Percentiles rank a stretch among this genome's conserved stretches.
phyloP scores from a whole-genome alignment of 1,139 yeast species.

The Kodamaea anthophila region DNA sequence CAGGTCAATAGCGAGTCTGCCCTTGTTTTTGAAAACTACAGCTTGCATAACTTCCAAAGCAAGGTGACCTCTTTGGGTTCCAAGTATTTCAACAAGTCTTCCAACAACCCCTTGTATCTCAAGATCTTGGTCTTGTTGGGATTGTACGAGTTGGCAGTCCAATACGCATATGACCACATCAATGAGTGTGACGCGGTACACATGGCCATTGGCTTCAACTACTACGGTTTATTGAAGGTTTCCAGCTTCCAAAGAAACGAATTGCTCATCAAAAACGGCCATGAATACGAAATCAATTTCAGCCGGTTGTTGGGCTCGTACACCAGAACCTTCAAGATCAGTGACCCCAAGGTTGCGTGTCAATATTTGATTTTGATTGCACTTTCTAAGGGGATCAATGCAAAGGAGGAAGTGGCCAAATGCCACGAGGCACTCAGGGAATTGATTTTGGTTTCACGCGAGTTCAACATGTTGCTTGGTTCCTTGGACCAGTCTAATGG shows the following conservation, averaged over 20 bases:
- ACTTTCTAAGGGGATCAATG: conserved; percentile 36
- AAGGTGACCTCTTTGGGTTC: conserved; percentile 70
- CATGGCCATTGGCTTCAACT: conserved; percentile 74
- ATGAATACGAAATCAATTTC: conserved; percentile 46
- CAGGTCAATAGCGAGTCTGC: conserved; percentile 29
- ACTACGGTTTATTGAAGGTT: conserved; percentile 65
- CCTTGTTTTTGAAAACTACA: conserved; percentile 66
- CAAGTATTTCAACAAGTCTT: conserved; percentile 57
- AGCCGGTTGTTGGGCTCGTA: conserved; percentile 61
- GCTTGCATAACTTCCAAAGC: conserved; percentile 68
- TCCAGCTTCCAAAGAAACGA: conserved; percentile 29
- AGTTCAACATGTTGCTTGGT: conserved; percentile 75
- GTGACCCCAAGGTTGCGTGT: conserved; percentile 87
- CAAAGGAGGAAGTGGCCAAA: conserved; percentile 43
- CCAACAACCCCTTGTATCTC: conserved; percentile 68
- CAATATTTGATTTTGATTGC: conserved; percentile 78
- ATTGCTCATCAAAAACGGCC: conserved; percentile 29
- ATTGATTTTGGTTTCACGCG: conserved; percentile 79
- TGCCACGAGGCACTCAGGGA: conserved; percentile 82
- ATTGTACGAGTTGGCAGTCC: conserved; percentile 75
- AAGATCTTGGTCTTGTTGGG: conserved; percentile 74
- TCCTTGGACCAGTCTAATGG: conserved; percentile 66
- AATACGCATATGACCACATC: conserved; percentile 53
- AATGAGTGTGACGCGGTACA: conserved; percentile 89
- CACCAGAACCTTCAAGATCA: conserved; percentile 72